Base-by-base conservation (phyloP, 1,284 basidiomycete genomes). In the Psilocybe mexicana region DNA sequence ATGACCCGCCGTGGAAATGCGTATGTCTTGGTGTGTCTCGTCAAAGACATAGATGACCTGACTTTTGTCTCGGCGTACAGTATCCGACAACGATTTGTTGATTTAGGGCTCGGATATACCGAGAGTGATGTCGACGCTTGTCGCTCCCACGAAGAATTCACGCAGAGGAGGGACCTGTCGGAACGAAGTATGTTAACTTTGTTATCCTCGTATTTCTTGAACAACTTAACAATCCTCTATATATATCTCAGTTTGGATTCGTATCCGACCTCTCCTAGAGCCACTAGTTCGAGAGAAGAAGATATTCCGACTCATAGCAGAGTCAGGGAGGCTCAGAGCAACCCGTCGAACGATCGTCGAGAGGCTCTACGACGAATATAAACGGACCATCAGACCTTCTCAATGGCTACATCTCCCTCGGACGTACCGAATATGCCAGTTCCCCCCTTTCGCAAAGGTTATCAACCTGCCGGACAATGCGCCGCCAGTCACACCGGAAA, bases 351-450 rank as follows among this genome's bases (percentile, higher is more conserved):
- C 24, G 0, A 43, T 66, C 6, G 53, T 68, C 3, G 38, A 59
- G 35, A 7, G 49, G 0, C 43, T 66, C 18, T 75, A 72, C 54
- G 55, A 56, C 7, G 50, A 54, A 0, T 65, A 67, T 61, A 62
- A 68, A 58, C 61, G 61, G 12, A 60, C 61, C 0, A 54, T 73
- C 3, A 52, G 58, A 6, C 71, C 74, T 1, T 55, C 54, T 3
- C 65, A 71, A 55, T 71, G 70, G 65, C 42, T 57, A n/a, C 67
- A 64, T 33, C 65, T 70, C 30, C 73, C 74, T 4, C 44, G 47
- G 1, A 18, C 57, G 14, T 30, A 54, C 6, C 63, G 67, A 18
- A 52, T 68, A 24, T 48, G 36, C 14, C 24, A 59, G 7, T 48
- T 67, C 18, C 59, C 67, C 3, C 57, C 49, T 8, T 69, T 75